Evolutionary conservation across 108 stramenopile species (phyloP).

Genomic region (Cylindrotheca fusiformis): DNA sequence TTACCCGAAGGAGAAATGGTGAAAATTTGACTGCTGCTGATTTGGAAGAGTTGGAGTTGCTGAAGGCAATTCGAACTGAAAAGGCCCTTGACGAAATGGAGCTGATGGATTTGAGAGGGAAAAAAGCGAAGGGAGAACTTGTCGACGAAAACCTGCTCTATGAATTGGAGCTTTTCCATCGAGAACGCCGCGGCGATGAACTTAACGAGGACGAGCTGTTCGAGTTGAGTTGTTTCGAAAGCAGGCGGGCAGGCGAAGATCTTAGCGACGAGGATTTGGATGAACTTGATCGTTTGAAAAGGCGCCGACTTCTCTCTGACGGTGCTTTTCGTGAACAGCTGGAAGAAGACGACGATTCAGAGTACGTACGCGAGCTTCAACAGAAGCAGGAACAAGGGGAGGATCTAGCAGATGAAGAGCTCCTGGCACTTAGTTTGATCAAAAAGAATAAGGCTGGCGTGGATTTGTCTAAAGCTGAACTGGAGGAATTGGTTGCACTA

Average conservation of each 20-base stretch:
- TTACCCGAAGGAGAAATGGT: slow-evolving; percentile 4
- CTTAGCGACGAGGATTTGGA: slow-evolving; percentile 3
- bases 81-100: too few relatives aligned
- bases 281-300: too few relatives aligned
- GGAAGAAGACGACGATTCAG: slow-evolving; percentile 11
- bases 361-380: slow-evolving; percentile 21
- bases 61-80: too few relatives aligned
- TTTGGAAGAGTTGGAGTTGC: slow-evolving; percentile 4
- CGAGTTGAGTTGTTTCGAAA: slow-evolving; percentile 4
- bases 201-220: slow-evolving; percentile 14
- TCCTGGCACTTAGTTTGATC: slow-evolving; percentile 17
- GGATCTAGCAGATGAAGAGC: slow-evolving; percentile 15
- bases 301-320: too few relatives aligned
- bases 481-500: slow-evolving; percentile 13
- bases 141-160: slow-evolving; percentile 6
- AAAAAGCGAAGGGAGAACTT: background rate
- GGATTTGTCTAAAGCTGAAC: slow-evolving; percentile 19
- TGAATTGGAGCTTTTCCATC: slow-evolving; percentile 17
- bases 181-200: slow-evolving; percentile 9
- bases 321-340: too few relatives aligned
- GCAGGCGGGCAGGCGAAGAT: background rate
- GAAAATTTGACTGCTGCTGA: slow-evolving; percentile 14
- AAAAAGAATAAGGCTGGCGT: slow-evolving; percentile 16
- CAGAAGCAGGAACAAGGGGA: slow-evolving; percentile 5
- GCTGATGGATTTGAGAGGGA: slow-evolving; percentile 12